Evolutionary conservation across 305 asterid species (phyloP), one percentile per base, ranked within the genome.

Genomic region (Lippia alba): DNA sequence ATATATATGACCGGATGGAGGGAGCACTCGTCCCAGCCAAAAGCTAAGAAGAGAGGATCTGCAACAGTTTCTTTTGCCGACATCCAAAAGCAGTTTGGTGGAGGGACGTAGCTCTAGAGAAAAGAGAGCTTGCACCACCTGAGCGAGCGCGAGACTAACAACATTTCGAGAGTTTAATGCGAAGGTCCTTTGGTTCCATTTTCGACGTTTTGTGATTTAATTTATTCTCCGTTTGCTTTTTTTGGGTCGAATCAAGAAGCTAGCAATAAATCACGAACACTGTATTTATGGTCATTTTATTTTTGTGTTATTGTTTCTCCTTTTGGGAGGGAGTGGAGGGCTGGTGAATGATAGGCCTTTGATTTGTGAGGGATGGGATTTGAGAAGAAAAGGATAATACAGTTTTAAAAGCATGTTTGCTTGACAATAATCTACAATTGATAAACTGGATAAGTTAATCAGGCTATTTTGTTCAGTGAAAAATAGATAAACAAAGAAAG

Each of bases 1-100:
- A 94, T 94, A 73, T 89, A 81, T 79, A 94, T 94, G 97, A 91
- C 96, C 11, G 97, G 98, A 49, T 94, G 98, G 98, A 87, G 78
- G 81, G 98, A 91, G 68, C 96, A 94, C 76, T 64, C 81, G 4
- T 91, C 98, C 51, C 98, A 94, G 67, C 96, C 77, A 78, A 82
- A 62, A 80, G 85, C 99, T 57, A 94, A 94, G 78, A 56, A 67
- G 64, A 81, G 97, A 70, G 99, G 97, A 44, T 88, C 97, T 45
- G 99, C 96, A 56, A 85, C 92, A 0, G 66, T 94, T 65, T 91
- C 99, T 0, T 91, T 94, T 80, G 68, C 66, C 19, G 99, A 94
- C 80, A 64, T 94, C 66, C 96, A 89, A 44, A 86, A 85, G 78
- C 90, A 94, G 80, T 91, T 91, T 70, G 89, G 90, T 32, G 80